Evolutionary conservation across 345 rosid genomes (phyloP).

Genomic region (Noccaea bulbosa): DNA sequence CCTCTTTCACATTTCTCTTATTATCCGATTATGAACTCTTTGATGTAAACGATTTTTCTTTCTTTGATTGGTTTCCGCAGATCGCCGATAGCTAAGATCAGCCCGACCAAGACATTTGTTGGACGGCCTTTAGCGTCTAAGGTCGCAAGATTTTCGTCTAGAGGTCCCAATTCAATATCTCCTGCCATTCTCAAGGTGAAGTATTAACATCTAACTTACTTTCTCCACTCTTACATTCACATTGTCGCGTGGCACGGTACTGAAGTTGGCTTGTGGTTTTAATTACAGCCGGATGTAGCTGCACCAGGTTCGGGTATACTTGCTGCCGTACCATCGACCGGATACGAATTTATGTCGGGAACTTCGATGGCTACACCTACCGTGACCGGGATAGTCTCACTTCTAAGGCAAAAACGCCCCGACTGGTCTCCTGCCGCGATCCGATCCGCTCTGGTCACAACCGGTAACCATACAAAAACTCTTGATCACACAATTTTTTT

Average conservation of each 20-base stretch:
- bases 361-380: conserved; percentile 81
- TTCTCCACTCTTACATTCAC: background rate
- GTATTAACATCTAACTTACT: background rate
- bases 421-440: conserved; percentile 78
- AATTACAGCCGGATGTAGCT: conserved; percentile 79
- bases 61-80: conserved; percentile 37
- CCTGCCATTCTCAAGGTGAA: conserved; percentile 71
- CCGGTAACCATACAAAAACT: conserved; percentile 37
- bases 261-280: background rate
- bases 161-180: conserved; percentile 71
- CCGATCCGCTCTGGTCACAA: conserved; percentile 68
- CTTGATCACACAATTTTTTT: background rate
- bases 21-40: background rate
- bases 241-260: background rate
- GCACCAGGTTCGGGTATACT: conserved; percentile 77
- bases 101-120: conserved; percentile 51
- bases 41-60: background rate
- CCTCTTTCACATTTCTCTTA: conserved; percentile 1
- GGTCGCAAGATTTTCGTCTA: conserved; percentile 67
- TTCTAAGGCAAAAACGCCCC: conserved; percentile 58
- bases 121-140: conserved; percentile 60
- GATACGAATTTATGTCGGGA: conserved; percentile 54
- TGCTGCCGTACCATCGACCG: conserved; percentile 48
- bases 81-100: conserved; percentile 63
- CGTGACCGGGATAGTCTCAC: conserved; percentile 65